Evolutionary conservation across 1,284 basidiomycete species (phyloP).

Genomic region (Mycena citricolor): DNA sequence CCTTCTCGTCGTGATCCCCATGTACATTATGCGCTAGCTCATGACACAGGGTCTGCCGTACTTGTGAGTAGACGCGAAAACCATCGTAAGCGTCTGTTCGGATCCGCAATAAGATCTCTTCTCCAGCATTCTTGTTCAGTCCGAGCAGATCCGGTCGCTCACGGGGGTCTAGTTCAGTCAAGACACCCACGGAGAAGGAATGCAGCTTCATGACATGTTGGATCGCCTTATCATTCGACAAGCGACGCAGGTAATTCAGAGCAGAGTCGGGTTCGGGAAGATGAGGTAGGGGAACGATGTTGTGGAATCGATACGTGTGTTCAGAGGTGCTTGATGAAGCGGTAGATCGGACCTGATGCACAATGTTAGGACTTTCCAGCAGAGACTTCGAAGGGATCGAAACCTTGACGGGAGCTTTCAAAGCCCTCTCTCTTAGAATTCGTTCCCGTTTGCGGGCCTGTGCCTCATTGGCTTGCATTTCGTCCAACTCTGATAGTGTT

Average conservation of each 20-base stretch:
- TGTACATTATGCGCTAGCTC: constrained; percentile 76
- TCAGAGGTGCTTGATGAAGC: constrained; percentile 38
- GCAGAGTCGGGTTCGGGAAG: constrained; percentile 64
- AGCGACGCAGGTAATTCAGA: constrained; percentile 47
- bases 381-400: constrained; percentile 16
- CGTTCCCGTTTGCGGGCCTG: constrained; percentile 55
- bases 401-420: constrained; percentile 61
- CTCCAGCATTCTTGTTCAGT: constrained; percentile 64
- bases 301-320: constrained; percentile 61
- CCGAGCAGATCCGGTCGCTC: constrained; percentile 72
- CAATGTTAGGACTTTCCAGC: background rate
- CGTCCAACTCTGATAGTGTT: constrained; percentile 55
- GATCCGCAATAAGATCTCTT: constrained; percentile 63
- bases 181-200: constrained; percentile 59
- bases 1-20: constrained; percentile 71
- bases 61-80: constrained; percentile 63
- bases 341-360: constrained; percentile 55
- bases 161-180: constrained; percentile 76
- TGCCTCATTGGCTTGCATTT: constrained; percentile 53
- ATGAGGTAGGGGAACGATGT: constrained; percentile 58
- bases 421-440: constrained; percentile 57
- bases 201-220: constrained; percentile 68
- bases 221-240: constrained; percentile 70
- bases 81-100: constrained; percentile 73
- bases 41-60: constrained; percentile 70